A percentile compares a stretch with the other conserved stretches of the same genome.
These are phyloP conservation scores for Ramularia collo-cygni DNA, from an alignment of 2,329 filamentous ascomycete genomes.

Conservation along the genomic window DNA sequence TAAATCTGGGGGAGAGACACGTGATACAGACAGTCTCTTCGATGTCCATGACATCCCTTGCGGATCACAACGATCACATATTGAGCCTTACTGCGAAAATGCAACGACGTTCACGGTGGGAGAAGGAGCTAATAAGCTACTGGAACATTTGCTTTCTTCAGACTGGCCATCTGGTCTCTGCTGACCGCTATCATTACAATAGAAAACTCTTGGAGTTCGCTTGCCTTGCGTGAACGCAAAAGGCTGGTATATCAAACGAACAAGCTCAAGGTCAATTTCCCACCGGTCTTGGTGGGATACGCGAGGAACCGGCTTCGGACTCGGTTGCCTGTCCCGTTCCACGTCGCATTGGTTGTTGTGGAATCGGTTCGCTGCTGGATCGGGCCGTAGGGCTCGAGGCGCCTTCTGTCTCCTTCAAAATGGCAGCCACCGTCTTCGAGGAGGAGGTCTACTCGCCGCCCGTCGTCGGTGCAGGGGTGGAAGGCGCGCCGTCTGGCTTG, in stretches of 20 bases:
- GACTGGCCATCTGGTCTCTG: no score
- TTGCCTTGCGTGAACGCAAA: constrained; percentile 11
- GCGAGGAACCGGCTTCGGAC: neutral
- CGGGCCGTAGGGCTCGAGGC: no score
- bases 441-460: constrained; percentile 20
- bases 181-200: constrained; percentile 11
- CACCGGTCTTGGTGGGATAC: neutral
- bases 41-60: no score
- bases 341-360: neutral
- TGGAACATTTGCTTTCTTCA: no score
- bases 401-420: neutral
- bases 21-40: no score
- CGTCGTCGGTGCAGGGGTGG: constrained; percentile 13
- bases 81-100: no score
- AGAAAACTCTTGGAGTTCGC: constrained; percentile 8
- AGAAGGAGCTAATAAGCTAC: no score
- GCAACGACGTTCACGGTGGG: no score
- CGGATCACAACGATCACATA: no score
- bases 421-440: neutral
- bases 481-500: constrained; percentile 15
- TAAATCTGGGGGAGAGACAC: no score
- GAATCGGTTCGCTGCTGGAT: no score
- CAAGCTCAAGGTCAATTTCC: constrained; percentile 11
- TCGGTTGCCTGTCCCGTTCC: neutral
- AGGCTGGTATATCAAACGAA: constrained; percentile 18